phyloP scores from a whole-genome alignment of 2,329 filamentous ascomycete species.

The Aspergillus sp. region DNA sequence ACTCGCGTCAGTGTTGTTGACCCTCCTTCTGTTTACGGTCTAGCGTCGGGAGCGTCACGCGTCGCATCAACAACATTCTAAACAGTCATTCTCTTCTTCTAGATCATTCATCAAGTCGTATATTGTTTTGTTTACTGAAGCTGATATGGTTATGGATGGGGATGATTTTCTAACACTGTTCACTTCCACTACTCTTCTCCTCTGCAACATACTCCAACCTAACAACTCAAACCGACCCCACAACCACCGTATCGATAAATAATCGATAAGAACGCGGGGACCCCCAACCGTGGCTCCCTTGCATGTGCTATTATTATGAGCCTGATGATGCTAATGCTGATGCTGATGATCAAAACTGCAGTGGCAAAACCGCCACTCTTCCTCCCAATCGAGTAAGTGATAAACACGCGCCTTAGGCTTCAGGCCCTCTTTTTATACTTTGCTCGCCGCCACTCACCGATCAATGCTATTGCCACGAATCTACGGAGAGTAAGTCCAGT shows the following conservation, averaged over 20 bases:
- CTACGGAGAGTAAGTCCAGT: background rate
- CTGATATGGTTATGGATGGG: no score
- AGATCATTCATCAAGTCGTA: no score
- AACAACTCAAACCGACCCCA: no score
- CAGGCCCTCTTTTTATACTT: conserved; percentile 4
- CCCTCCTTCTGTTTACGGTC: conserved; percentile 16
- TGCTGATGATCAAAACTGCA: background rate
- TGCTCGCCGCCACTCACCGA: background rate
- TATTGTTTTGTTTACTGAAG: no score
- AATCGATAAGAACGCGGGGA: conserved; percentile 22
- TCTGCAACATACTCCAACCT: no score
- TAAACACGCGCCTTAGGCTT: background rate
- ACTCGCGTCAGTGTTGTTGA: conserved; percentile 33
- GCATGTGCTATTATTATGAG: conserved; percentile 12
- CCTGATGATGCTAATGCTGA: background rate
- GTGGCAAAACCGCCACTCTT: background rate
- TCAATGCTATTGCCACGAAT: background rate
- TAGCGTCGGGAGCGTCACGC: conserved; percentile 29
- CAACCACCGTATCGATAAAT: conserved; percentile 3
- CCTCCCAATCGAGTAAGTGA: background rate
- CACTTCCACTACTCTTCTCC: no score
- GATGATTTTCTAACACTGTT: no score
- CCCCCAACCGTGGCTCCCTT: conserved; percentile 18
- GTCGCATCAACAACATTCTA: conserved; percentile 16
- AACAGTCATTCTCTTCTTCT: no score